Evolutionary conservation across 164 flowering plant species (phyloP).

Genomic region (Magnolia changhungtana): DNA sequence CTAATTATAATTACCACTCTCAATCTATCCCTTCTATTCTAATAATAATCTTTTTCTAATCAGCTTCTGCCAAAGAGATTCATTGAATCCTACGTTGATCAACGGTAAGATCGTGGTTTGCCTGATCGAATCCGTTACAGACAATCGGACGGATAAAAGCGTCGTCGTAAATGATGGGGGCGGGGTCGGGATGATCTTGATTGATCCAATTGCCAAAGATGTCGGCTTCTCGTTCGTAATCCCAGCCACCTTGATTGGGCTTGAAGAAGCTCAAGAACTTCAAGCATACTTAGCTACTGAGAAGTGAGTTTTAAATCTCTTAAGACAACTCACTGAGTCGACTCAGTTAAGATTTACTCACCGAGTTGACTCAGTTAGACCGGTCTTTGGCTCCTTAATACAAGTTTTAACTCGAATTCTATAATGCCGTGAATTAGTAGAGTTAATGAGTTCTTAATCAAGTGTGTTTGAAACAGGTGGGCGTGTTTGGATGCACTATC

Average conservation of each 20-base stretch:
- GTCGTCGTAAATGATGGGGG: conserved; percentile 8
- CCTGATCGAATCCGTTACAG: not conserved
- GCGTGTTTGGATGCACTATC: too few relatives aligned
- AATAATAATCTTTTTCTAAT: not conserved
- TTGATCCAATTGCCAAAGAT: conserved; percentile 14
- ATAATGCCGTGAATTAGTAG: too few relatives aligned
- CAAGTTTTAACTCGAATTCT: too few relatives aligned
- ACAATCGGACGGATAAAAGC: conserved; percentile 3
- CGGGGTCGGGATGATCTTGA: conserved; percentile 17
- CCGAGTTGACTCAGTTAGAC: not conserved
- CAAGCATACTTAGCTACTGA: conserved; percentile 6
- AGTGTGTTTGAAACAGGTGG: too few relatives aligned
- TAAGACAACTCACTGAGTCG: not conserved
- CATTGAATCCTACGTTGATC: conserved; percentile 18
- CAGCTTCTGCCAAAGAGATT: conserved; percentile 21
- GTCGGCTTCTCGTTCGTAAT: conserved; percentile 17
- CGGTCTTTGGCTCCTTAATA: too few relatives aligned
- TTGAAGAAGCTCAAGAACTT: conserved; percentile 6
- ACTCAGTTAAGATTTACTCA: not conserved
- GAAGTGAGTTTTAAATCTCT: conserved; percentile 7
- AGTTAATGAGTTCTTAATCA: too few relatives aligned
- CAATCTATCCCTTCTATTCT: not conserved
- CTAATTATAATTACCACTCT: not conserved
- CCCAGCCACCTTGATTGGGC: conserved; percentile 11
- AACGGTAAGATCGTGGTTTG: conserved; percentile 31